These are phyloP conservation scores for Cryptococcus amylolentus DNA, from an alignment of 1,284 basidiomycete genomes.

Conservation along the genomic window DNA sequence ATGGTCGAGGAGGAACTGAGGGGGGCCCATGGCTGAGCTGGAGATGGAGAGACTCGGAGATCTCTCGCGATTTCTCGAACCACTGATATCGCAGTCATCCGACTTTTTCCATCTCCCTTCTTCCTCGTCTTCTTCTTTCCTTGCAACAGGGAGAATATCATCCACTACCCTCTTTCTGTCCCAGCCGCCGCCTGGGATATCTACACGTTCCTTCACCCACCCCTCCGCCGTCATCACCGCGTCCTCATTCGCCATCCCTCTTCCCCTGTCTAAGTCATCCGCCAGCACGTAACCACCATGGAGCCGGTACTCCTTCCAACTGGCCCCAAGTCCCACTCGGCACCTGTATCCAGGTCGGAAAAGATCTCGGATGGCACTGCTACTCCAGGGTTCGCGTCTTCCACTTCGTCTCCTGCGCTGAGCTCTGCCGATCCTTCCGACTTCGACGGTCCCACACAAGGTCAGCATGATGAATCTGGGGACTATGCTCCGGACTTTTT, in stretches of 20 bases:
- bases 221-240: not conserved
- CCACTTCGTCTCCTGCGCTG: constrained; percentile 10
- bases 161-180: not conserved
- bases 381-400: constrained; percentile 1
- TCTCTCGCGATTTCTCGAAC: not conserved
- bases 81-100: not conserved
- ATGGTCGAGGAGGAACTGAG: constrained; percentile 17
- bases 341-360: not conserved
- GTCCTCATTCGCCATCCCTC: not conserved
- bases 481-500: constrained; percentile 62
- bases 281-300: not conserved
- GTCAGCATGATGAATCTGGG: not conserved
- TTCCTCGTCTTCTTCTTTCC: not conserved
- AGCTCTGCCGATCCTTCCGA: constrained; percentile 15
- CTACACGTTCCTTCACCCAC: not conserved
- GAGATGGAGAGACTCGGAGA: not conserved
- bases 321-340: not conserved
- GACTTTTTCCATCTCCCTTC: not conserved
- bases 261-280: not conserved
- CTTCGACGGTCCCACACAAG: not conserved
- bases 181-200: not conserved
- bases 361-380: not conserved
- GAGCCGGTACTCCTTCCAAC: not conserved
- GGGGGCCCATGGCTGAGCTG: constrained; percentile 8
- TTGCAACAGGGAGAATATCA: not conserved